Evolutionary conservation across 2,329 filamentous ascomycete genomes (phyloP).

Genomic region (Fusarium bulbicola): DNA sequence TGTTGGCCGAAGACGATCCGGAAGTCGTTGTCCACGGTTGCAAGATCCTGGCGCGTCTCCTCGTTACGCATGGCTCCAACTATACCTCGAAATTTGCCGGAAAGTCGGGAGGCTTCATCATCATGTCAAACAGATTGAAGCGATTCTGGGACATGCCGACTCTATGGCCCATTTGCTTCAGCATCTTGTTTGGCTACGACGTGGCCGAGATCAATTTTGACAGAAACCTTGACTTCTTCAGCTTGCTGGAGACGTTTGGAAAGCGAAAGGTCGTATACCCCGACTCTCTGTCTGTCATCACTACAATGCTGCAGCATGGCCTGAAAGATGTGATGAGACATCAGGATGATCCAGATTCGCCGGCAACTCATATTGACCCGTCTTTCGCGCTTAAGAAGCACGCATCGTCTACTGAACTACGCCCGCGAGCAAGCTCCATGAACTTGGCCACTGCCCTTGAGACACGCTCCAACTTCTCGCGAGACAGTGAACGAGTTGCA

Average conservation of each 20-base stretch:
- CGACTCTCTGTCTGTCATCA: slow-evolving; percentile 82
- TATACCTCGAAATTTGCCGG: slow-evolving; percentile 86
- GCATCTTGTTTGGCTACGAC: slow-evolving; percentile 87
- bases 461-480: slow-evolving; percentile 49
- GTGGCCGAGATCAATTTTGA: slow-evolving; percentile 78
- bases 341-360: slow-evolving; percentile 68
- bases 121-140: slow-evolving; percentile 83
- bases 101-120: slow-evolving; percentile 87
- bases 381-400: slow-evolving; percentile 16
- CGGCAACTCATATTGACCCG: slow-evolving; percentile 42
- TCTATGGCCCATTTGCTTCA: slow-evolving; percentile 88
- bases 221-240: slow-evolving; percentile 76
- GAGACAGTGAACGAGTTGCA: slow-evolving; percentile 57
- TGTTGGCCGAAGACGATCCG: slow-evolving; percentile 86
- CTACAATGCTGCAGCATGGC: slow-evolving; percentile 87
- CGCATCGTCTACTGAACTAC: slow-evolving; percentile 24
- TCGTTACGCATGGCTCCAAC: slow-evolving; percentile 81
- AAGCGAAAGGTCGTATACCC: slow-evolving; percentile 75
- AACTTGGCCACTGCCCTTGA: slow-evolving; percentile 70
- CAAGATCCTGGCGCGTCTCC: slow-evolving; percentile 83
- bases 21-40: slow-evolving; percentile 83
- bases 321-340: slow-evolving; percentile 74
- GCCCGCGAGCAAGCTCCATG: slow-evolving; percentile 68
- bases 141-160: slow-evolving; percentile 88
- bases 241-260: slow-evolving; percentile 78